These are phyloP conservation scores for Colletotrichum shisoi DNA, from an alignment of 2,329 filamentous ascomycete genomes.

Conservation along the genomic window DNA sequence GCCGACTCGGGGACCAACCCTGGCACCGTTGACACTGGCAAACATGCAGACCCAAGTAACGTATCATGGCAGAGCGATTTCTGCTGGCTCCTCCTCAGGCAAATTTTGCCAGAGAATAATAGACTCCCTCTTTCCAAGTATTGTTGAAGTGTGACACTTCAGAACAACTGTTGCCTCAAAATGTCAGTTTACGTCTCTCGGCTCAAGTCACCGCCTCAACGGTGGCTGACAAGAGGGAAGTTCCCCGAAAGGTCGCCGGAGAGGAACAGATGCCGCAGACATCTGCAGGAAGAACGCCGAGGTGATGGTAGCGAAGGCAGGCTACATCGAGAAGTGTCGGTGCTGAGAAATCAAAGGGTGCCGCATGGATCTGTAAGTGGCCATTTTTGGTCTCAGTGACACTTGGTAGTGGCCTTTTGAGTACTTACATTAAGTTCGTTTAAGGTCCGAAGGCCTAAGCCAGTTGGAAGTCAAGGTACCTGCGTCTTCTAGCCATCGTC, in stretches of 20 bases:
- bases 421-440: background rate
- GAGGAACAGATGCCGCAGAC: background rate
- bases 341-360: background rate
- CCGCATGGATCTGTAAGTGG: slow-evolving; percentile 3
- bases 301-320: slow-evolving; percentile 2
- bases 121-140: background rate
- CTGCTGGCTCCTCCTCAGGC: background rate
- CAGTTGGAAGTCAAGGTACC: slow-evolving; percentile 5
- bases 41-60: slow-evolving; percentile 11
- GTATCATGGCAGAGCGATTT: slow-evolving; percentile 8
- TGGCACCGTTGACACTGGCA: background rate
- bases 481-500: slow-evolving; percentile 19
- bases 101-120: background rate
- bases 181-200: background rate
- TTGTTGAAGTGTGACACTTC: background rate
- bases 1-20: background rate
- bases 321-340: background rate
- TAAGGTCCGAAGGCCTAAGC: slow-evolving; percentile 4
- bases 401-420: slow-evolving; percentile 2
- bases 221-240: background rate
- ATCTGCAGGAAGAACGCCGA: background rate
- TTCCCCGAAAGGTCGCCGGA: too few species aligned
- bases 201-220: background rate
- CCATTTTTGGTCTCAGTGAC: slow-evolving; percentile 4
- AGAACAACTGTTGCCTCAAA: background rate